Conservation (phyloP, 1,284 basidiomycete species). For the Puccinia polysora region DNA sequence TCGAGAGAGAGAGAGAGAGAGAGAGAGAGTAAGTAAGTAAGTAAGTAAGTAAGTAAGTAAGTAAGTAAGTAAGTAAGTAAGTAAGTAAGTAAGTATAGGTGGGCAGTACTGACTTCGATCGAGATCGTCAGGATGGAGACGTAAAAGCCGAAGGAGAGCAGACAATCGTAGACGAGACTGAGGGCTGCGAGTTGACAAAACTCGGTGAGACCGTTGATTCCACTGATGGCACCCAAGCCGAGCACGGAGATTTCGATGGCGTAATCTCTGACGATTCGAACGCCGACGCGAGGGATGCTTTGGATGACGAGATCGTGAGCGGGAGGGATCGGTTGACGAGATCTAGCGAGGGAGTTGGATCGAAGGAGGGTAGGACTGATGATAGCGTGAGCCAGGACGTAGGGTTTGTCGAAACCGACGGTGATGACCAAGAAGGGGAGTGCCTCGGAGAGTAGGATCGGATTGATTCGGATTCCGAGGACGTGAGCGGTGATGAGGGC, state of each 20-base stretch:
- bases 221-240: constrained; percentile 76
- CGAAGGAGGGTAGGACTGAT: constrained; percentile 67
- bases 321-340: constrained; percentile 49
- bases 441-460: constrained; percentile 86
- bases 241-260: constrained; percentile 86
- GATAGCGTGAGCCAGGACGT: constrained; percentile 81
- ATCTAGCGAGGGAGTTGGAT: constrained; percentile 57
- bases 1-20: neutral
- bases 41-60: neutral
- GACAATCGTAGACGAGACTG: constrained; percentile 76
- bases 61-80: neutral
- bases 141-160: constrained; percentile 85
- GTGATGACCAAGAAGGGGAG: constrained; percentile 96
- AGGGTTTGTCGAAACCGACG: constrained; percentile 95
- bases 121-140: constrained; percentile 82
- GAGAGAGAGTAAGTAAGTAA: neutral
- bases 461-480: constrained; percentile 81
- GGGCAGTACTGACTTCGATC: constrained; percentile 62
- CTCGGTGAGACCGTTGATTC: constrained; percentile 83
- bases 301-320: constrained; percentile 72
- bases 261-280: constrained; percentile 84
- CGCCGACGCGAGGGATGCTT: constrained; percentile 72
- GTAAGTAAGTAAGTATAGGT: no score
- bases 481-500: constrained; percentile 78
- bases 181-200: constrained; percentile 91